Evolutionary conservation across 225 moss, liverwort and hornwort species (phyloP).

Genomic region (Takakia lepidozioides): DNA sequence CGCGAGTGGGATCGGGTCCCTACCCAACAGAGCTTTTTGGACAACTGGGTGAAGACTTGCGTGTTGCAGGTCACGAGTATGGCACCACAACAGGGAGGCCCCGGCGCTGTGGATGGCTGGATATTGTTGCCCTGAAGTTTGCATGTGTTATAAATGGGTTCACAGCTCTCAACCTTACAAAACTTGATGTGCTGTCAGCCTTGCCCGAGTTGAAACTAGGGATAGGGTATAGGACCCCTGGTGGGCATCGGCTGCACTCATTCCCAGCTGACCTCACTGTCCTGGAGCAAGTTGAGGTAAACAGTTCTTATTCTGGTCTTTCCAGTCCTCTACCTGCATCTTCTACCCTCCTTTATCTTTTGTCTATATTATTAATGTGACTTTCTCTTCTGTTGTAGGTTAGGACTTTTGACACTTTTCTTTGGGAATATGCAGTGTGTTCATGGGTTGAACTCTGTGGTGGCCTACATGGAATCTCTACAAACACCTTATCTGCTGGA

Average conservation of each 20-base stretch:
- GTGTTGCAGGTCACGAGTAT: conserved; percentile 81
- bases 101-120: conserved; percentile 97
- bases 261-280: conserved; percentile 79
- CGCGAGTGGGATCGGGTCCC: conserved; percentile 93
- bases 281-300: conserved; percentile 82
- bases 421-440: too few relatives aligned
- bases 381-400: too few relatives aligned
- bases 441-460: too few relatives aligned
- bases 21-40: conserved; percentile 88
- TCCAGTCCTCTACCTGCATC: too few relatives aligned
- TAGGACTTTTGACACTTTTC: too few relatives aligned
- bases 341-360: too few relatives aligned
- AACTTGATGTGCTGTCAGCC: conserved; percentile 87
- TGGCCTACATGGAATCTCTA: too few relatives aligned
- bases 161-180: conserved; percentile 86
- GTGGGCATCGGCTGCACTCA: conserved; percentile 43
- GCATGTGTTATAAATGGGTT: conserved; percentile 91
- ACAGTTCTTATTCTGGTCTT: too few relatives aligned
- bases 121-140: conserved; percentile 78
- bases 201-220: conserved; percentile 67
- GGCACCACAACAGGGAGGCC: conserved; percentile 97
- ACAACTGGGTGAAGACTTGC: conserved; percentile 66
- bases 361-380: too few relatives aligned
- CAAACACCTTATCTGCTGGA: too few relatives aligned
- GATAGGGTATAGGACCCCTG: conserved; percentile 46